Conservation (phyloP, 176 grass and related monocot species). For the Neostapfia colusana region DNA sequence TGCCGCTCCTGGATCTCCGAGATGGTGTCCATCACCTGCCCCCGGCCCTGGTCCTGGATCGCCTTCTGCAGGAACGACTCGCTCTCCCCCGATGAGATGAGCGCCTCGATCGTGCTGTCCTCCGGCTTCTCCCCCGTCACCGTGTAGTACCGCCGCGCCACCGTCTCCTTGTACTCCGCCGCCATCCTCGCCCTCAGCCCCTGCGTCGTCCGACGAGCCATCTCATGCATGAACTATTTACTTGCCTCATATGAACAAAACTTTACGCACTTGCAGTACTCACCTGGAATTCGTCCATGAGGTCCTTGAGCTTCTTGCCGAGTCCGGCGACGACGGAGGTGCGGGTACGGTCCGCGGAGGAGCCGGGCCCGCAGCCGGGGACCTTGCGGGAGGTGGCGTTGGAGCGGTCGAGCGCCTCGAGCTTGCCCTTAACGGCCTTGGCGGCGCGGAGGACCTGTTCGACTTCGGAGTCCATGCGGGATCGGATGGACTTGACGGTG, state of each 20-base stretch:
- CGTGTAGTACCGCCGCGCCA: constrained; percentile 72
- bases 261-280: neutral
- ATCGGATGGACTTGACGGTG: constrained; percentile 62
- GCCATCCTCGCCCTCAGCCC: constrained; percentile 64
- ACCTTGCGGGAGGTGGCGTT: constrained; percentile 60
- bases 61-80: constrained; percentile 94
- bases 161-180: constrained; percentile 85
- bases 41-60: constrained; percentile 87
- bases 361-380: constrained; percentile 73
- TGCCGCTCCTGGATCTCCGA: constrained; percentile 94
- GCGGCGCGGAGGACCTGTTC: constrained; percentile 67
- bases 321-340: constrained; percentile 75
- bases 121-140: constrained; percentile 77
- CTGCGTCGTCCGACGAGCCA: constrained; percentile 12
- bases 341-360: constrained; percentile 79
- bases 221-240: too few species aligned
- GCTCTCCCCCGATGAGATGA: constrained; percentile 82
- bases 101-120: constrained; percentile 71
- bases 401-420: constrained; percentile 68
- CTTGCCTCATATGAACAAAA: too few species aligned
- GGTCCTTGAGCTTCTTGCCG: constrained; percentile 84
- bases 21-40: constrained; percentile 86
- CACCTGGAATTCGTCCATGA: constrained; percentile 88
- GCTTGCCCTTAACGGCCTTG: constrained; percentile 76
- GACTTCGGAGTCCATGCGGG: constrained; percentile 80